Base-by-base conservation (phyloP, 2,329 filamentous ascomycete genomes). In the Amylocarpus encephaloides region DNA sequence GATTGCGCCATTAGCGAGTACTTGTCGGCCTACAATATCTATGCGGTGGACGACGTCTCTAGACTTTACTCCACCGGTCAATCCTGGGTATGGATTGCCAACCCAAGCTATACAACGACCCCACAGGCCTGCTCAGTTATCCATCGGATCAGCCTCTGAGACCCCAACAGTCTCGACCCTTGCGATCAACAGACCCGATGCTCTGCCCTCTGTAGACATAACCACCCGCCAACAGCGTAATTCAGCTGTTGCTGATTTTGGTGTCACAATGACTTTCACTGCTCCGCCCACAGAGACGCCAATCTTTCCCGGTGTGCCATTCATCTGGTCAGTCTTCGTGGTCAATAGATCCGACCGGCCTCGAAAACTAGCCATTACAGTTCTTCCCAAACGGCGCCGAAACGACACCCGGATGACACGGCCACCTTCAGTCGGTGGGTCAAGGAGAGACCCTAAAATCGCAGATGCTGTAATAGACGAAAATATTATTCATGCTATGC, bases 261-360 rank as follows among this genome's bases (percentile, higher is more conserved):
- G 85, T 51, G 78, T 92, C 50, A 88, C 83, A 33, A 81, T 92
- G 70, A 89, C 85, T 36, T 84, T 93, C 62, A 79, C 77, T 5
- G 82, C 78, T 0, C 85, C 85, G 32, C 53, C 67, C 11, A 70
- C 85, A 26, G 71, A 75, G 49, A 71, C 83, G 13, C 72, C 76
- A 47, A 73, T 88, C 19, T 74, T 72, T 50, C 76, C 82, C 0
- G 85, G 85, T 34, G 75, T 86, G 41, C 73, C 82, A 44, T 90
- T 93, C 65, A 71, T 73, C 36, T 88, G 88, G 83, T 78, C 77
- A 32, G 76, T 91, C 13, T 86, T 88, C 62, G 82, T 91, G 34
- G 83, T 88, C 56, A 93, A 92, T 66, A 80, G 84, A 43, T 80
- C 78, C 42, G 70, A 71, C 36, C 75, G 70, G 26, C 69, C 78